Evolutionary conservation across 257 asterid species (phyloP).

Genomic region (Nicotiana tabacum): DNA sequence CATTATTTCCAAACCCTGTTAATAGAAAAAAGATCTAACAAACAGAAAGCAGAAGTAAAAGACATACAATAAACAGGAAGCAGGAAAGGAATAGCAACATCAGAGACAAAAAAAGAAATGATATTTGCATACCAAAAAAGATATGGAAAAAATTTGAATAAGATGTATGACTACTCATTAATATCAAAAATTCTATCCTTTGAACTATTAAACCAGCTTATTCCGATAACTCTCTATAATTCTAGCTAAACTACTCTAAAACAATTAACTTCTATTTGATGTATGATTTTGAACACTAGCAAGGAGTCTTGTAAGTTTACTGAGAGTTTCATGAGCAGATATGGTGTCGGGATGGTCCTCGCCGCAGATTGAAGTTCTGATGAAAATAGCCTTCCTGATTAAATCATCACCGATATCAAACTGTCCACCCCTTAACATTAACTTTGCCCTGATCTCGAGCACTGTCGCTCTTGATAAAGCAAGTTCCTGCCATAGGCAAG

Average conservation of each 20-base stretch:
- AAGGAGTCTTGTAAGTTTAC: constrained; percentile 72
- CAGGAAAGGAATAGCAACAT: not conserved
- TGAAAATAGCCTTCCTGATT: constrained; percentile 74
- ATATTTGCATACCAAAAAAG: not conserved
- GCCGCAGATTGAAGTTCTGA: constrained; percentile 81
- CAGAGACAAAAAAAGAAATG: not conserved
- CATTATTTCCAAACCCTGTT: not conserved
- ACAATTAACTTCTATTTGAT: constrained; percentile 27
- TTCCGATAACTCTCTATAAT: constrained; percentile 5
- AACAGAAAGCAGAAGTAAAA: not conserved
- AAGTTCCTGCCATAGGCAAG: constrained; percentile 91
- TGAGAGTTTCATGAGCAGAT: constrained; percentile 83
- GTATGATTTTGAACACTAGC: constrained; percentile 60
- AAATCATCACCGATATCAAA: constrained; percentile 81
- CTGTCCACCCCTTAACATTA: constrained; percentile 89
- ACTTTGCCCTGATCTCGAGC: constrained; percentile 78
- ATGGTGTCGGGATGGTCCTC: constrained; percentile 87
- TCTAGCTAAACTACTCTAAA: constrained; percentile 1
- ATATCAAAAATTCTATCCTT: constrained; percentile 3
- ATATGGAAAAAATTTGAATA: constrained; percentile 3
- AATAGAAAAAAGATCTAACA: not conserved
- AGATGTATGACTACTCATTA: constrained; percentile 10
- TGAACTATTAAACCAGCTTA: constrained; percentile 5
- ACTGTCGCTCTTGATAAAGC: constrained; percentile 82
- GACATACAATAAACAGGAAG: not conserved